Evolutionary conservation across 2,329 filamentous ascomycete genomes (phyloP), one percentile per base, ranked within the genome.

Genomic region (Colletotrichum eremochloae): DNA sequence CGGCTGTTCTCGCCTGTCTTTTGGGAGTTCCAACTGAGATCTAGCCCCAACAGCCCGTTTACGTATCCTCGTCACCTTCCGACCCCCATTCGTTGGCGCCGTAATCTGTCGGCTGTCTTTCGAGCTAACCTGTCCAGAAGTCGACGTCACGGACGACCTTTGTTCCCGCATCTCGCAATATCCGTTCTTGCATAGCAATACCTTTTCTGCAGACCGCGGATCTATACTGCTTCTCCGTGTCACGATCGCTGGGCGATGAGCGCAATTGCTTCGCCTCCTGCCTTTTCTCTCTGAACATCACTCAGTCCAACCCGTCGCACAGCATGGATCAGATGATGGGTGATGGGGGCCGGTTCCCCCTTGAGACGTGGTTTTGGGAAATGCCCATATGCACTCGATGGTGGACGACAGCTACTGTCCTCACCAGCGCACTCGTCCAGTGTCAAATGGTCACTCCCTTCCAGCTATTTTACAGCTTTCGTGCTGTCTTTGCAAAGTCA

Each of bases 311-410:
- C 11, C 33, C 63, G 38, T 38, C 24, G 31, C 50, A 53, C 36
- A 44, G 29, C 73, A 90, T 90, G 88, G 88, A 90, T 76, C 87
- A 88, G 77, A 86, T 89, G 78, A 86, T 90, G 80, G 82, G 84
- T 72, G 88, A 89, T 70, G 89, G 87, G 76, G 89, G 87, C 71
- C 86, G 88, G 66, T 86, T 97, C 79, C 96, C 96, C 53, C 88
- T 99, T 9, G 96, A 98, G 83, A 93, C 96, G 76, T 99, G 96
- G 96, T 98, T 98, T 83, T 98, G 94, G 88, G 96, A 99, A 82
- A 98, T 98, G 93, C 96, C 96, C 4, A 91, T 96, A 36, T 97
- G 95, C 82, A 99, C 96, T 48, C 88, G 96, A 74, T 97, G 94
- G 92, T 99, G 96, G 96, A 98, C 96, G 31, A 95, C 94, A 33